Conservation (phyloP, 257 asterid species). For the Penstemon davidsonii region DNA sequence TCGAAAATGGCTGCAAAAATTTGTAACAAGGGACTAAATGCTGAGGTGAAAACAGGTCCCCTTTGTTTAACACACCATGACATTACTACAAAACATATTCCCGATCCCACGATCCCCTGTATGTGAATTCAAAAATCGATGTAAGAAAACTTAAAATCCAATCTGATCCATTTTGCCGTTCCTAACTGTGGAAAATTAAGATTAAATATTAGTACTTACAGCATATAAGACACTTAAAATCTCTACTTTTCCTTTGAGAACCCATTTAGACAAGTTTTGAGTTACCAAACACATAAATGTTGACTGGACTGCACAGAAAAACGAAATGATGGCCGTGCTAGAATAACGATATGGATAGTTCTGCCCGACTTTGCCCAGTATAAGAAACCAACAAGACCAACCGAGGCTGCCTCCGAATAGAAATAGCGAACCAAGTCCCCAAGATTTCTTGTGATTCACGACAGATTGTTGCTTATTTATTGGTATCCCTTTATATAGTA, state of each 20-base stretch:
- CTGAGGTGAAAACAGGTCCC: constrained; percentile 80
- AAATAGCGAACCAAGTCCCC: constrained; percentile 60
- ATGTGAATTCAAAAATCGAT: neutral
- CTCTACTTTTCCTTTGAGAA: constrained; percentile 48
- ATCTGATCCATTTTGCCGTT: too few relatives aligned
- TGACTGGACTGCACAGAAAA: constrained; percentile 63
- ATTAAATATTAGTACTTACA: constrained; percentile 55
- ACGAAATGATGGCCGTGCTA: constrained; percentile 65
- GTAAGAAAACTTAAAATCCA: neutral
- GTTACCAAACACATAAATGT: constrained; percentile 39
- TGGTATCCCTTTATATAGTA: constrained; percentile 60
- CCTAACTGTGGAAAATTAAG: too few relatives aligned
- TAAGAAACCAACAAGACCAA: constrained; percentile 79
- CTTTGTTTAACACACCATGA: constrained; percentile 72
- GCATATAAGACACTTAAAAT: constrained; percentile 47
- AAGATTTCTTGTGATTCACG: constrained; percentile 15
- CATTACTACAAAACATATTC: constrained; percentile 57
- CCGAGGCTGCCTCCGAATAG: constrained; percentile 47
- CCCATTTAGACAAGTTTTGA: constrained; percentile 54
- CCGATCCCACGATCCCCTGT: constrained; percentile 81
- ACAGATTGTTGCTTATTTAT: constrained; percentile 6
- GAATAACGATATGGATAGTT: constrained; percentile 61
- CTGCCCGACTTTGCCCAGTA: constrained; percentile 60
- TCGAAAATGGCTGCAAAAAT: constrained; percentile 71
- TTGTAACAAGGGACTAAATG: constrained; percentile 76